Conservation (phyloP, 371 early-diverging fungal genomes). For the Mortierella sp. region DNA sequence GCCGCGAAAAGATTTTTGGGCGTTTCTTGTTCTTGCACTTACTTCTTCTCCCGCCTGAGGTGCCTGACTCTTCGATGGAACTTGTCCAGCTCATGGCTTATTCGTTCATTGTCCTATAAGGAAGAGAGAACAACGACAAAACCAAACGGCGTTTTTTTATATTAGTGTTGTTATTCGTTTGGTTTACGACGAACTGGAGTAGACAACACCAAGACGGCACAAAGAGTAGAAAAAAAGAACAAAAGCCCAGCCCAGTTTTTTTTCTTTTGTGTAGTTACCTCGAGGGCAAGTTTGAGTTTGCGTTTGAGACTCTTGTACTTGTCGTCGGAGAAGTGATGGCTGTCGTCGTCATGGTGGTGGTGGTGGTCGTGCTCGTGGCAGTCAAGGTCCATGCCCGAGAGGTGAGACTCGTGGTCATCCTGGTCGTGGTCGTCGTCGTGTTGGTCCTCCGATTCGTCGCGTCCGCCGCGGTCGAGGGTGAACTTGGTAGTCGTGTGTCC, state of each 20-base stretch:
- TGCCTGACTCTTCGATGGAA: constrained; percentile 63
- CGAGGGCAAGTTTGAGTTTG: constrained; percentile 67
- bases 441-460: not conserved
- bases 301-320: constrained; percentile 68
- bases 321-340: constrained; percentile 57
- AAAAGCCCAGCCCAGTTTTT: not conserved
- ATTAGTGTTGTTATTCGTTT: not conserved
- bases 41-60: constrained; percentile 70
- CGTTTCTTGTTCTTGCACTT: constrained; percentile 9
- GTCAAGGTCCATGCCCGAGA: not conserved
- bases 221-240: not conserved
- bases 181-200: not conserved
- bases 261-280: constrained; percentile 51
- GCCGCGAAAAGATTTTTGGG: not conserved
- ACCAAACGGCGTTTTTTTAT: not conserved
- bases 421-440: constrained; percentile 9
- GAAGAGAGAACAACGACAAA: not conserved
- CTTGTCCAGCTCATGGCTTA: constrained; percentile 61
- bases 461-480: not conserved
- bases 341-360: constrained; percentile 12
- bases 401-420: constrained; percentile 16
- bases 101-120: constrained; percentile 64
- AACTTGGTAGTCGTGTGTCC: not conserved
- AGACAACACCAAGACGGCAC: not conserved
- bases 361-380: not conserved